Evolutionary conservation across 1,139 yeast genomes (phyloP), one percentile per base, ranked within the genome.

Genomic region (Yarrowia galli): DNA sequence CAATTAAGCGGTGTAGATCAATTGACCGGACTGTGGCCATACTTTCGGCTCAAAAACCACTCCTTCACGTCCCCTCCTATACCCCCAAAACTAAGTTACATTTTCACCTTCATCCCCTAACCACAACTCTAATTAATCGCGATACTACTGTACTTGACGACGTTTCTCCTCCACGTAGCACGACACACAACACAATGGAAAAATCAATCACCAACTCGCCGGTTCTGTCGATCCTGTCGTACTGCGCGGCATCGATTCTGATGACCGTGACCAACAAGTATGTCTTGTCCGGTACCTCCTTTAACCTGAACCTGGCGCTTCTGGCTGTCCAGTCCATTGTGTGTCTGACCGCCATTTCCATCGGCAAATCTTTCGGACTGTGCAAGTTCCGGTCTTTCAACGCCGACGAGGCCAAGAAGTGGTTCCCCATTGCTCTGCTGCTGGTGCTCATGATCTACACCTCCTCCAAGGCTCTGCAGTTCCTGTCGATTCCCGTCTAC

Each of bases 241-340:
- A 95, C 86, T 95, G 98, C 83, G 84, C 85, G 69, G 90, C 98
- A 36, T 95, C 98, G 28, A 93, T 95, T 75, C 81, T 93, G 79
- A 95, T 95, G 99, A 95, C 99, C n/a, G 91, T 93, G 71, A 93
- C 98, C 71, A 95, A 95, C 84, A 95, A 95, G 81, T 92, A 87
- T 77, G 98, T 95, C 70, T 88, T 95, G 69, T 88, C 93, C 63
- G 95, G 93, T 58, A 84, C 85, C 71, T 80, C 84, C 68, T 95
- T 95, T 84, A 95, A 93, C 83, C 86, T 95, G 85, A 92, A 92
- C 82, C 92, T 92, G 78, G 88, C 95, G 75, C 84, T 95, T 77
- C 83, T 96, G 78, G 81, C 81, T 32, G 74, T 81, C 28, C 81
- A 79, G 73, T 74, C 73, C 46, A 78, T 87, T 68, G 97, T 95